Evolutionary conservation across 805 yeast genomes (phyloP).

Genomic region (Metschnikowia anglica): DNA sequence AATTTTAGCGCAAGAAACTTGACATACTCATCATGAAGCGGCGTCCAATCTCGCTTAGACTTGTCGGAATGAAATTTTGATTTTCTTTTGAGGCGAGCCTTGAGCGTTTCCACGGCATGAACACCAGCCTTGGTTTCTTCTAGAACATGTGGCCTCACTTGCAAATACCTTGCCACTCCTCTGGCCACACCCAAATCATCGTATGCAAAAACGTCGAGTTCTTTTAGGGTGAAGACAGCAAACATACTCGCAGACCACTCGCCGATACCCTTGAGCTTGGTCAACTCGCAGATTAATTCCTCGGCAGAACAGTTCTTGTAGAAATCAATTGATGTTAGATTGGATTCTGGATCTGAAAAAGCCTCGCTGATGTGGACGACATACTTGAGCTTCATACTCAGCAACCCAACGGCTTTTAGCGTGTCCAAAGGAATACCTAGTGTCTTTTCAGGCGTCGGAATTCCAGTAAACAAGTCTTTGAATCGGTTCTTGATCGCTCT

Average conservation of each 20-base stretch:
- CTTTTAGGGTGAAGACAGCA: slow-evolving; percentile 62
- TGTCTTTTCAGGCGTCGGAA: slow-evolving; percentile 56
- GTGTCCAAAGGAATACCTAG: slow-evolving; percentile 42
- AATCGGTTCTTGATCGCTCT: slow-evolving; percentile 55
- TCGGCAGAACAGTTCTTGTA: slow-evolving; percentile 42
- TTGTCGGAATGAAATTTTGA: slow-evolving; percentile 36
- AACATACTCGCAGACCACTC: slow-evolving; percentile 92
- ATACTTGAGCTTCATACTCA: slow-evolving; percentile 65
- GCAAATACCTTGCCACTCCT: slow-evolving; percentile 68
- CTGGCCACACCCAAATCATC: slow-evolving; percentile 85
- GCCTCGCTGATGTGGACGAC: slow-evolving; percentile 53
- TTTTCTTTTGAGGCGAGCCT: slow-evolving; percentile 31
- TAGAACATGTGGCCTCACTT: slow-evolving; percentile 50
- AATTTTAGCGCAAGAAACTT: slow-evolving; percentile 56
- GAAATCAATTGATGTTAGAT: slow-evolving; percentile 32
- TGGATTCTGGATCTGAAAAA: slow-evolving; percentile 43
- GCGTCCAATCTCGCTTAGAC: slow-evolving; percentile 62
- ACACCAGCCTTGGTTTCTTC: slow-evolving; percentile 40
- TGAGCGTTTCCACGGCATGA: slow-evolving; percentile 35
- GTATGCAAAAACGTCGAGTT: slow-evolving; percentile 68
- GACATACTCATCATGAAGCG: slow-evolving; percentile 58
- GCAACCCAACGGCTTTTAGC: slow-evolving; percentile 65
- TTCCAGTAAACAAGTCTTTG: slow-evolving; percentile 27
- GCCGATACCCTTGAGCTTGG: slow-evolving; percentile 68
- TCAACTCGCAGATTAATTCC: slow-evolving; percentile 48